Evolutionary conservation across 805 yeast genomes (phyloP).

Genomic region (Candida chauliodis): DNA sequence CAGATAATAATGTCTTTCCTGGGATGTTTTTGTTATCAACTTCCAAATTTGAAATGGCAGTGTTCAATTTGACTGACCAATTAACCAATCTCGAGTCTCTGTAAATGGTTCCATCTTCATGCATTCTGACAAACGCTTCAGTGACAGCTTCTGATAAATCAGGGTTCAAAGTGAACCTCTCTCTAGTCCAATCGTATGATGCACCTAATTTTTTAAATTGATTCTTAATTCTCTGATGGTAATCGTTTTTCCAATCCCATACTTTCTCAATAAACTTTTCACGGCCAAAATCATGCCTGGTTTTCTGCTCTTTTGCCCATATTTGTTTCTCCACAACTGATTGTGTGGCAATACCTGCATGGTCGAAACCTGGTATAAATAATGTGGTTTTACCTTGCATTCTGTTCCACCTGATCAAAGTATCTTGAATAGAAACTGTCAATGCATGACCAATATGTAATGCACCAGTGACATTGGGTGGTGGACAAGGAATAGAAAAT

Average conservation of each 20-base stretch:
- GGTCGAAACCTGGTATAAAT: conserved; percentile 95
- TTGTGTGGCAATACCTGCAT: conserved; percentile 98
- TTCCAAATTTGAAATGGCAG: conserved; percentile 94
- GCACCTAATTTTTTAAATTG: conserved; percentile 91
- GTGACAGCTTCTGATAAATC: conserved; percentile 72
- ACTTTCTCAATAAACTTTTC: conserved; percentile 83
- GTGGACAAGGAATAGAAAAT: conserved; percentile 96
- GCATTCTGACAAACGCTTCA: conserved; percentile 87
- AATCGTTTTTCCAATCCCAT: conserved; percentile 98
- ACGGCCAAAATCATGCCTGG: conserved; percentile 95
- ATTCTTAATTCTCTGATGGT: conserved; percentile 77
- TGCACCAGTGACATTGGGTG: conserved; percentile 99
- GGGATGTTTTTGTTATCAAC: conserved; percentile 88
- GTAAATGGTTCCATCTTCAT: conserved; percentile 93
- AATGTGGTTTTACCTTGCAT: conserved; percentile 95
- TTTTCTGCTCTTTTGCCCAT: conserved; percentile 81
- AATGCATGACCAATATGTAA: conserved; percentile 98
- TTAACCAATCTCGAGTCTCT: conserved; percentile 90
- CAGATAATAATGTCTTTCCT: conserved; percentile 74
- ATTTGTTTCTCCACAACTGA: conserved; percentile 95
- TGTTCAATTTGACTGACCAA: conserved; percentile 93
- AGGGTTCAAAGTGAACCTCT: conserved; percentile 89
- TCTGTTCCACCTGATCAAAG: conserved; percentile 89
- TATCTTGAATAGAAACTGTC: conserved; percentile 91
- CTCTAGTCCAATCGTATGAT: conserved; percentile 94